These are phyloP conservation scores for Debaryomyces subglobosus DNA, from an alignment of 1,139 yeast species.

Conservation along the genomic window DNA sequence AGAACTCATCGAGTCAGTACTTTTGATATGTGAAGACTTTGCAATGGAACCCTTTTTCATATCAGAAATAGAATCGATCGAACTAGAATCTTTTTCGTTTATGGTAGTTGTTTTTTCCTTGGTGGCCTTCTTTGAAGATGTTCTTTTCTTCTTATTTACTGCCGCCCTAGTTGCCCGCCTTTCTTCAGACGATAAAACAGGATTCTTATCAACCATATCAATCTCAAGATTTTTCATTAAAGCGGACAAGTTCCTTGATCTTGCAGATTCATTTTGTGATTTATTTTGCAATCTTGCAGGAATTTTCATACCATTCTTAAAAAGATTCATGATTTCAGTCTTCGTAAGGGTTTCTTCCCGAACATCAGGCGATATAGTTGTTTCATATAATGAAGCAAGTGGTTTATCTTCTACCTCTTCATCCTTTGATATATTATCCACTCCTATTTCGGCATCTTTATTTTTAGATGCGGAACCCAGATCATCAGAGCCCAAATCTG, in stretches of 20 bases:
- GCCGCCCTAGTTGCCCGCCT: conserved; percentile 4
- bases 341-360: conserved; percentile 22
- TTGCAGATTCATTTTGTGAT: conserved; percentile 5
- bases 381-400: not conserved
- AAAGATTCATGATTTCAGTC: conserved; percentile 28
- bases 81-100: not conserved
- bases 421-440: not conserved
- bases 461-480: not conserved
- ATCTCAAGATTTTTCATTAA: conserved; percentile 24
- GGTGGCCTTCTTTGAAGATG: not conserved
- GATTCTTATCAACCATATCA: conserved; percentile 24
- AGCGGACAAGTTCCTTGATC: conserved; percentile 7
- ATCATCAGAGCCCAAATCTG: not conserved
- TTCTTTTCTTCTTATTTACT: not conserved
- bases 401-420: not conserved
- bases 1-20: not conserved
- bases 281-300: conserved; percentile 17
- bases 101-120: not conserved
- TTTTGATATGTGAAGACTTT: not conserved
- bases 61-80: not conserved
- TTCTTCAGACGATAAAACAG: conserved; percentile 7
- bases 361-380: not conserved
- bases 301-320: conserved; percentile 25
- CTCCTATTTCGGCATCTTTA: not conserved
- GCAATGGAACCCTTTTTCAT: not conserved